Conservation (phyloP, 192 early-diverging fungal genomes). For the Backusella parvicylindrica region DNA sequence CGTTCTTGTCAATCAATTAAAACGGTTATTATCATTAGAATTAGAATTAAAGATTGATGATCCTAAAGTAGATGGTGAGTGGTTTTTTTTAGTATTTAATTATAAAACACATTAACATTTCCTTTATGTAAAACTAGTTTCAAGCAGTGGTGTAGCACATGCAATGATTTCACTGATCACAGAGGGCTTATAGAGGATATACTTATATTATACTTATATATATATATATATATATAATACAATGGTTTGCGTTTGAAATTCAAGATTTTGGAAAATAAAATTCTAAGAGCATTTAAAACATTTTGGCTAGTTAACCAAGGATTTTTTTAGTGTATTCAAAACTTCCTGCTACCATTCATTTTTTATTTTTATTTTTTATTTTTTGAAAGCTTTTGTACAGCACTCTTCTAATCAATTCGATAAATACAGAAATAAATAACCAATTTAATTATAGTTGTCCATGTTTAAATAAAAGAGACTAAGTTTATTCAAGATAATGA, state of each 20-base stretch:
- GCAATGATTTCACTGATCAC: conserved; percentile 24
- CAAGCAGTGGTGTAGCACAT: conserved; percentile 19
- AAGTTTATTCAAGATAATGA: not conserved
- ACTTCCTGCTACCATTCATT: no score
- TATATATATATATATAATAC: no score
- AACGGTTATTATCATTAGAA: conserved; percentile 63
- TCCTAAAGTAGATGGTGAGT: conserved; percentile 49
- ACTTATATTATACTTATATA: not conserved
- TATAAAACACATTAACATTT: no score
- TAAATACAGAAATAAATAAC: not conserved
- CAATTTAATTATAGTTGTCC: not conserved
- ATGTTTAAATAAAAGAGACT: not conserved
- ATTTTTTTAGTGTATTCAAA: no score
- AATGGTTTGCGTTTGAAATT: no score
- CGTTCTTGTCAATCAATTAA: conserved; percentile 74
- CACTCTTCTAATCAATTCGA: conserved; percentile 2
- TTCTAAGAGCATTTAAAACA: no score
- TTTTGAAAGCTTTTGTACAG: not conserved
- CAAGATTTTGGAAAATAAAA: no score
- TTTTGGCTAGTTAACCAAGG: no score
- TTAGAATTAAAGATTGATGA: conserved; percentile 72
- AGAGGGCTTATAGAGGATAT: not conserved
- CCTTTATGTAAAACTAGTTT: conserved; percentile 6
- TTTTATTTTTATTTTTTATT: no score
- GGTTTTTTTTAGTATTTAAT: not conserved